Evolutionary conservation across 2,329 filamentous ascomycete genomes (phyloP), one percentile per base, ranked within the genome.

Genomic region (Hirsutella rhossiliensis): DNA sequence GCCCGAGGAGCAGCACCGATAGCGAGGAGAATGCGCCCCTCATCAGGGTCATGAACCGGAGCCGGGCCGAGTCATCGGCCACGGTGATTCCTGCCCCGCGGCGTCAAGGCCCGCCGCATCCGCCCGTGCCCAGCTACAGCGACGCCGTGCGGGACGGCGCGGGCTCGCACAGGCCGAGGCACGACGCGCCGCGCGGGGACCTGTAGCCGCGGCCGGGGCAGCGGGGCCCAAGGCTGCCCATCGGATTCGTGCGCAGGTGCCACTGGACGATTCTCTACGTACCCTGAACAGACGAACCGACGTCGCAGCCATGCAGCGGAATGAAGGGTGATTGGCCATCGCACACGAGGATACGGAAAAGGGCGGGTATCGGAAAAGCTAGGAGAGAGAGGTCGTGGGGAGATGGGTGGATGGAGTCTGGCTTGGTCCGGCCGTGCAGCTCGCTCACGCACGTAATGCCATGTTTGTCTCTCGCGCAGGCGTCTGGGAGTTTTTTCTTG

Each of bases 71-170:
- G 39, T 77, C 76, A 2, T 56, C 71, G 42, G 38, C 52, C 50
- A 56, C 47, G 47, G 49, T 45, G 37, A 53, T 17, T 17, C 23
- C 8, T 13, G 28, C 17, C 12, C 36, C 30, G 37, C 38, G 37
- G 12, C 40, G 45, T 27, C 49, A 47, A 32, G 48, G 44, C 20
- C 48, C 50, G 42, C 52, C 51, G 29, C 50, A 57, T 27, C 82
- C 85, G 20, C 85, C 87, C 1, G 88, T 92, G 50, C 87, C 87
- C 2, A 89, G 78, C 54, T 94, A 94, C 58, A 85, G 80, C 59
- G 85, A 86, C 47, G 87, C 85, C 2, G 71, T 88, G 37, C 65
- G 67, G 45, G 71, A 76, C 51, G 73, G 73, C 11, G 61, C 60
- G 27, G 54, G 59, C 20, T 48, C 50, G 29, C 50, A 57, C 11